A percentile compares a stretch with the other conserved stretches of the same genome.
Conservation (phyloP, 352 stramenopile genomes). For the Globisporangium cylindrosporum region DNA sequence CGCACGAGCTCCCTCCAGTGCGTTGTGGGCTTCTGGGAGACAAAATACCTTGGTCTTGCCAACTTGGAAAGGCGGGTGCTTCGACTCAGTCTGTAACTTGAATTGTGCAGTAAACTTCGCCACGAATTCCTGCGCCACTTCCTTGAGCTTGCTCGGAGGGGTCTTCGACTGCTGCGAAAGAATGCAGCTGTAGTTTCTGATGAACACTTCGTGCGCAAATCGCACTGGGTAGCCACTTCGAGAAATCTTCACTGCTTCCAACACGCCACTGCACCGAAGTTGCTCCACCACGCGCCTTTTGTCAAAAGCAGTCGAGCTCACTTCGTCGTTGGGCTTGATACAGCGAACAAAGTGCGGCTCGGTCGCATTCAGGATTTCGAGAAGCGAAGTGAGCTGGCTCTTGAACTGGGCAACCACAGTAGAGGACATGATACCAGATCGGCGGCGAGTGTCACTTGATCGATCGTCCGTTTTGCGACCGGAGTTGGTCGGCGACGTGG, state of each 20-base stretch:
- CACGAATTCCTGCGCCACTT: slow-evolving; percentile 50
- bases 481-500: slow-evolving; percentile 18
- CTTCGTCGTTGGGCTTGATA: slow-evolving; percentile 86
- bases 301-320: slow-evolving; percentile 60
- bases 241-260: slow-evolving; percentile 89
- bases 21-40: slow-evolving; percentile 62
- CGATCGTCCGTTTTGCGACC: slow-evolving; percentile 19
- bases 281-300: slow-evolving; percentile 74
- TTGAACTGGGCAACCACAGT: slow-evolving; percentile 93
- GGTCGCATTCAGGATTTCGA: slow-evolving; percentile 93
- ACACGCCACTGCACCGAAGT: slow-evolving; percentile 81
- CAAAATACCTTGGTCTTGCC: slow-evolving; percentile 85
- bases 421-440: slow-evolving; percentile 79
- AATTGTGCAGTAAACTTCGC: slow-evolving; percentile 37
- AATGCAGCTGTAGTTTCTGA: slow-evolving; percentile 80
- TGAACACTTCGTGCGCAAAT: slow-evolving; percentile 91
- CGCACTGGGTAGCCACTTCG: slow-evolving; percentile 93
- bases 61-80: slow-evolving; percentile 70
- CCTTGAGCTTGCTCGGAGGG: slow-evolving; percentile 43
- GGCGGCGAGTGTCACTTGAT: slow-evolving; percentile 39
- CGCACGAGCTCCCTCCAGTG: slow-evolving; percentile 52
- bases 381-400: slow-evolving; percentile 88
- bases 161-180: slow-evolving; percentile 39
- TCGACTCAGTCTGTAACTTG: slow-evolving; percentile 30
- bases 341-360: slow-evolving; percentile 92